Base-by-base conservation (phyloP, 129 eudicot genomes). In the Ambrosia artemisiifolia region DNA sequence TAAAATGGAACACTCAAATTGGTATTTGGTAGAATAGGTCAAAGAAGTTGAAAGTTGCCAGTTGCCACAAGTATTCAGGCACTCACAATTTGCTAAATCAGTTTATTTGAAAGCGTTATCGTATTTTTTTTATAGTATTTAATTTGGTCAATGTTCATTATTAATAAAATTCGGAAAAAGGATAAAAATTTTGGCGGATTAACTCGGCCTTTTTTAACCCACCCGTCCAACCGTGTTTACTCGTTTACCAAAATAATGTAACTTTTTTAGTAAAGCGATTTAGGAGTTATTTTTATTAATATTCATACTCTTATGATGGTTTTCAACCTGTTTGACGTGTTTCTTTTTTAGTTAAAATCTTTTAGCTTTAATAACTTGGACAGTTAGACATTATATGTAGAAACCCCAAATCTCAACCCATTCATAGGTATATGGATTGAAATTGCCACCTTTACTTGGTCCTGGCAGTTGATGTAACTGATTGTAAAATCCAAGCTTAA, bases 371-470 rank as follows among this genome's bases (percentile, higher is more conserved):
- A 20, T 32, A 7, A 30, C 18, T 28, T 49, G 54, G 36, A 43
- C 24, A 30, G 12, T 12, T 24, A 14, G 57, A n/a, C 12, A 64
- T 65, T 9, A 24, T 5, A 20, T 19, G n/a, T 42, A 12, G 2
- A 19, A 50, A 50, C 16, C 6, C 17, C 1, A 18, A 54, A 16
- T 50, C 60, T 54, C 5, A 18, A 54, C 32, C 60, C 33, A 9
- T 9, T 4, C 38, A 57, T 24, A 28, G 64, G 9, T 57, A 57
- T 2, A 57, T 24, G 50, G 49, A 17, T 33, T 13, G 35, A 70
- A 19, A 53, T 16, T 32, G 62, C 49, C 20, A 35, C 54, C 20
- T 71, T 47, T 62, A 19, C 63, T 48, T 74, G 64, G 36, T 63
- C 71, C 19, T 49, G 5, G 49, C 33, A 50, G 28, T 38, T 48